Evolutionary conservation across 257 asterid genomes (phyloP).

Genomic region (Solanum peruvianum): DNA sequence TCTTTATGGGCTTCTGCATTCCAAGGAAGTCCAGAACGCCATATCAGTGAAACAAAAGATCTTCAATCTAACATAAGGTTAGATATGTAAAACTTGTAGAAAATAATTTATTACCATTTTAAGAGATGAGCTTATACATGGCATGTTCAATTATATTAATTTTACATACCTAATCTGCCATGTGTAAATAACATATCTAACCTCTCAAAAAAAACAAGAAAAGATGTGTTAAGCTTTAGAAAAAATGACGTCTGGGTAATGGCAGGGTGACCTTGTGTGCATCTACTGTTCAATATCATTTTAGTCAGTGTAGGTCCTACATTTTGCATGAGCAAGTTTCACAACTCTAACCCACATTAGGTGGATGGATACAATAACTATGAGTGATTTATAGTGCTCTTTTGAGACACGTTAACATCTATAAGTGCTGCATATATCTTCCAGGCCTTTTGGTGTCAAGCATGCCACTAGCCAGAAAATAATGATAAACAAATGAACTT

Average conservation of each 20-base stretch:
- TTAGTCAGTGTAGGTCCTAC: background rate
- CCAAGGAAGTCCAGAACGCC: constrained; percentile 42
- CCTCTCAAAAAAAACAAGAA: background rate
- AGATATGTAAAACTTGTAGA: constrained; percentile 5
- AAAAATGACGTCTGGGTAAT: background rate
- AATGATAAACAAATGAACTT: background rate
- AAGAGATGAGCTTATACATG: background rate
- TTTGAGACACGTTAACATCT: background rate
- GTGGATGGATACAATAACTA: background rate
- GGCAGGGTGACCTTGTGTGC: background rate
- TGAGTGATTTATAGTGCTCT: background rate
- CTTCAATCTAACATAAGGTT: constrained; percentile 64
- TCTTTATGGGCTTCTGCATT: constrained; percentile 86
- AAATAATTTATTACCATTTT: background rate
- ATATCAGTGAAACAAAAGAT: constrained; percentile 42
- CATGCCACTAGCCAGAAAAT: background rate
- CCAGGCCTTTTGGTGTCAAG: background rate
- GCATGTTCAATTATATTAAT: background rate
- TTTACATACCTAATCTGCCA: background rate
- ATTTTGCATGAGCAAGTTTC: background rate
- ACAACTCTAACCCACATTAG: background rate
- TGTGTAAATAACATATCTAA: background rate
- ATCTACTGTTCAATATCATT: background rate
- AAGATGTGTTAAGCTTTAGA: background rate
- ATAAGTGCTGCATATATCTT: background rate